phyloP scores from a whole-genome alignment of 306 rosid genomes.

The Gastrolobium bilobum region DNA sequence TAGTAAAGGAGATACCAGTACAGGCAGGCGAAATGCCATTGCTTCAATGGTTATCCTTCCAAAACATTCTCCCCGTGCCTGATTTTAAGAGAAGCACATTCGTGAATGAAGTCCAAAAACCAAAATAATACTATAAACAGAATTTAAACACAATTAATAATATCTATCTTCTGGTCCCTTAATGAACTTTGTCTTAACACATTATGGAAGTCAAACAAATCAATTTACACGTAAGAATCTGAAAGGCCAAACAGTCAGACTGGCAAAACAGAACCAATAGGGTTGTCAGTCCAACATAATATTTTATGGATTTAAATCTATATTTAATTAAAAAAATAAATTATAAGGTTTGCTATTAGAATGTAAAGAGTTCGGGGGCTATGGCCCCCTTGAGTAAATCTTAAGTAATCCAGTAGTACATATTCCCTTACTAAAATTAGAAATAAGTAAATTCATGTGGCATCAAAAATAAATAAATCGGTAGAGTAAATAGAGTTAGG shows the following conservation, averaged over 20 bases:
- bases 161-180: conserved; percentile 1
- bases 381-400: background rate
- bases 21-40: conserved; percentile 88
- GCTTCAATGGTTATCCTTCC: conserved; percentile 94
- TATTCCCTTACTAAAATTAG: no score
- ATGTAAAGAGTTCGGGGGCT: background rate
- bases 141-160: conserved; percentile 15
- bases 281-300: background rate
- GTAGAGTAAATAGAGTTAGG: no score
- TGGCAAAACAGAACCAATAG: background rate
- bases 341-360: background rate
- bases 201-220: background rate
- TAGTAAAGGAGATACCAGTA: conserved; percentile 65
- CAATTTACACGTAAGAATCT: background rate
- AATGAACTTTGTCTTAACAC: background rate
- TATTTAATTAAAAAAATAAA: conserved; percentile 2
- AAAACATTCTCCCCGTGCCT: conserved; percentile 88
- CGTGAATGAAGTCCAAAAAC: conserved; percentile 17
- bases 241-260: background rate
- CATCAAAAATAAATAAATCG: no score
- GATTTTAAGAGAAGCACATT: conserved; percentile 41
- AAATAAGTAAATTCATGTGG: no score
- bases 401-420: no score
- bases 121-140: conserved; percentile 1
- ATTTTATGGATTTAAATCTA: background rate